Evolutionary conservation across 129 eudicot species (phyloP).

Genomic region (Erigeron canadensis): DNA sequence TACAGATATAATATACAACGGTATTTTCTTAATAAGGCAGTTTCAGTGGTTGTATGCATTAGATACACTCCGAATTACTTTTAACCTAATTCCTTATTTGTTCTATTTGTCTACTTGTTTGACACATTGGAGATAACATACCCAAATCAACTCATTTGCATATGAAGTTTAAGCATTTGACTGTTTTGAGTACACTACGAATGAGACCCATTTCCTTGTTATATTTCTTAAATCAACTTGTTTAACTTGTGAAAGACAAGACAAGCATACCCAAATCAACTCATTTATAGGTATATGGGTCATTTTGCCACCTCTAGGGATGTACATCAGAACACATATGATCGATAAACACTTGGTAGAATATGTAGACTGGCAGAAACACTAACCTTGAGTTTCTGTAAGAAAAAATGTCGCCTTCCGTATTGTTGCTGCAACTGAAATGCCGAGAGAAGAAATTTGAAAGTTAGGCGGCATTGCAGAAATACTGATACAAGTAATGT

Average conservation of each 20-base stretch:
- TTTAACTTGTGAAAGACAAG: neutral
- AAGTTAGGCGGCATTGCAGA: conserved; percentile 12
- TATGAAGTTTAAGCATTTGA: neutral
- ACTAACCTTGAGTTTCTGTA: conserved; percentile 55
- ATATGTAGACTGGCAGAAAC: conserved; percentile 8
- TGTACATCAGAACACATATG: neutral
- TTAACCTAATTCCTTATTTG: too few relatives aligned
- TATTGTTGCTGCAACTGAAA: conserved; percentile 50
- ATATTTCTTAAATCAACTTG: neutral
- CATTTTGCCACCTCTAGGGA: neutral
- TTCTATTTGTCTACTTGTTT: too few relatives aligned
- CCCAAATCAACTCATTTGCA: too few relatives aligned
- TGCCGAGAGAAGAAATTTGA: conserved; percentile 16
- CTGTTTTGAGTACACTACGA: neutral
- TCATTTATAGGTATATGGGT: neutral
- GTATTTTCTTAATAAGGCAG: neutral
- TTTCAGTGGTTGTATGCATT: neutral
- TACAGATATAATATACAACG: neutral
- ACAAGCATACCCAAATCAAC: neutral
- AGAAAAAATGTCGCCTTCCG: conserved; percentile 42
- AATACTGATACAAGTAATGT: neutral
- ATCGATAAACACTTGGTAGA: conserved; percentile 8
- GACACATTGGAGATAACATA: too few relatives aligned
- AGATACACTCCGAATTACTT: neutral
- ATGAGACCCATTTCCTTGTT: neutral